Evolutionary conservation across 371 early-diverging fungal species (phyloP).

Genomic region (Zychaea mexicana): DNA sequence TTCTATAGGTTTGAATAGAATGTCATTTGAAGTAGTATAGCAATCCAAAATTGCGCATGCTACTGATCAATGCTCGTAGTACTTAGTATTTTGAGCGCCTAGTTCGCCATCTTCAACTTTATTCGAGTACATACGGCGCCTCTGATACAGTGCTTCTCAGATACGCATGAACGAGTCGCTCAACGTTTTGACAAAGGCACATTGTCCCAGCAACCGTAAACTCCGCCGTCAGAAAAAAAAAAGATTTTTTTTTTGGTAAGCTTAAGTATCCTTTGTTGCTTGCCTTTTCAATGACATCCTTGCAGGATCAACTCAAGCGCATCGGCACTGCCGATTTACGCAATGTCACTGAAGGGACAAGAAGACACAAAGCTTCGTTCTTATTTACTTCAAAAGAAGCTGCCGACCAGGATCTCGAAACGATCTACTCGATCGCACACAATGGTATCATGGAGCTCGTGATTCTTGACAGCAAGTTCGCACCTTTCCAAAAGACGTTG

Average conservation of each 20-base stretch:
- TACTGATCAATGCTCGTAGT: too few relatives aligned
- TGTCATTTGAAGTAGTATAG: too few relatives aligned
- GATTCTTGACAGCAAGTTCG: conserved; percentile 68
- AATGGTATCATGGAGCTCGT: conserved; percentile 82
- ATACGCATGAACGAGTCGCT: too few relatives aligned
- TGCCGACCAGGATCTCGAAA: conserved; percentile 87
- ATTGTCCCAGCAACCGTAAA: background rate
- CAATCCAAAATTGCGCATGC: too few relatives aligned
- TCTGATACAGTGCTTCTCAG: too few relatives aligned
- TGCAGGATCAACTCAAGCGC: conserved; percentile 72
- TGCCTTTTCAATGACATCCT: conserved; percentile 8
- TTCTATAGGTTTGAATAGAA: too few relatives aligned
- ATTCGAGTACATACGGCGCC: too few relatives aligned
- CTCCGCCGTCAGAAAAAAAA: background rate
- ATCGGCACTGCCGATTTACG: conserved; percentile 68
- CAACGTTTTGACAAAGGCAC: too few relatives aligned
- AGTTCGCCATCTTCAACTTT: too few relatives aligned
- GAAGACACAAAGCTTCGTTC: conserved; percentile 73
- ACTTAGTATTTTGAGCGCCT: too few relatives aligned
- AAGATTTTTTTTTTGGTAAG: background rate
- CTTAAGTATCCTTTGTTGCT: background rate
- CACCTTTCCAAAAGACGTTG: conserved; percentile 71
- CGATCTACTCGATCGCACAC: conserved; percentile 82
- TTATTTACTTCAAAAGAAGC: conserved; percentile 84
- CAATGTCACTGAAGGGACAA: conserved; percentile 46